Percentiles rank a stretch among this genome's conserved stretches.
Conservation (phyloP, 768 basidiomycete genomes). For the Galerina marginata region DNA sequence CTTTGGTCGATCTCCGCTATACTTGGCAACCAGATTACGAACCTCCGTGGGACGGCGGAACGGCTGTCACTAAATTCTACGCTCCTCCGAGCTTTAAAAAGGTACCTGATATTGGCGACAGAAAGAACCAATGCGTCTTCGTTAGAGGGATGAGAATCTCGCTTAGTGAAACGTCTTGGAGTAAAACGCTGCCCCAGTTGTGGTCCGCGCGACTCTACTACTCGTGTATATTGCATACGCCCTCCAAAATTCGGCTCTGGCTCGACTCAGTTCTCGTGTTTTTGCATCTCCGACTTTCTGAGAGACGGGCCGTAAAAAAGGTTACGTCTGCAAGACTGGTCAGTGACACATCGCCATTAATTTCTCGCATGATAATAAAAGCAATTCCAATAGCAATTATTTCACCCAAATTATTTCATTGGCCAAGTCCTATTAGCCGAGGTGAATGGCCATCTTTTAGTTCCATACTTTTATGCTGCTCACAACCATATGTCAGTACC, state of each 20-base stretch:
- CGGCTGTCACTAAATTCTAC: constrained; percentile 7
- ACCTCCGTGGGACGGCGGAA: constrained; percentile 9
- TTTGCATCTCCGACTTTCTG: constrained; percentile 10
- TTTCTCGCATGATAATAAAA: too few relatives aligned
- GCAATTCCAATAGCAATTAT: constrained; percentile 6
- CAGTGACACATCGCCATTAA: too few relatives aligned
- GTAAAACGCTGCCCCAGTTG: too few relatives aligned
- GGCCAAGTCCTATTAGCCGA: constrained; percentile 5
- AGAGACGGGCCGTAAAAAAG: constrained; percentile 8
- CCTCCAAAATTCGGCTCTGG: background rate
- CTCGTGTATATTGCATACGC: constrained; percentile 8
- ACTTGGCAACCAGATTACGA: background rate
- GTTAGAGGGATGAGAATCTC: too few relatives aligned
- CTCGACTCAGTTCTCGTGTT: constrained; percentile 4
- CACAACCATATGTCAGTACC: background rate
- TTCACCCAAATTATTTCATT: constrained; percentile 17
- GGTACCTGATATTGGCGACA: background rate
- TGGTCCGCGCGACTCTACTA: background rate
- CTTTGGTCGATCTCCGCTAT: background rate
- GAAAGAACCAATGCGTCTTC: background rate
- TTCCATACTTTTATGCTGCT: too few relatives aligned
- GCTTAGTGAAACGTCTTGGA: too few relatives aligned
- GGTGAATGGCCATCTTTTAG: background rate
- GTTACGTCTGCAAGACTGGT: background rate
- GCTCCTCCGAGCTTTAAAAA: background rate